Evolutionary conservation across 2,329 filamentous ascomycete genomes (phyloP).

Genomic region (Exophiala spinifera): DNA sequence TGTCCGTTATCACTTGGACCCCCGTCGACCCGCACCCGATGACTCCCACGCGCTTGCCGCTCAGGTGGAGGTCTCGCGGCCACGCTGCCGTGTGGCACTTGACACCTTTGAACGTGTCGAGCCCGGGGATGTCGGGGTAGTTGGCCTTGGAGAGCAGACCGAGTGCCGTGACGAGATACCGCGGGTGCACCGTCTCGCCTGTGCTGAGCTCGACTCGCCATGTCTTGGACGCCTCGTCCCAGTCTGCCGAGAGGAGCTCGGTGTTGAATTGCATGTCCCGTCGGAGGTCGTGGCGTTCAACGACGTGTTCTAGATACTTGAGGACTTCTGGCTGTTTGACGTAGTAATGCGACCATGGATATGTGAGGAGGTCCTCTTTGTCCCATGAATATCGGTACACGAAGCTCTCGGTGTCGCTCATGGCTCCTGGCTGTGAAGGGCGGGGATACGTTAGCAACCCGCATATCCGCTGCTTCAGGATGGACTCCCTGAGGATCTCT

Average conservation of each 20-base stretch:
- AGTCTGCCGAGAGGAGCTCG: constrained; percentile 42
- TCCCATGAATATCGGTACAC: constrained; percentile 13
- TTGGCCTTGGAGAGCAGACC: constrained; percentile 40
- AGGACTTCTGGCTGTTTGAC: constrained; percentile 38
- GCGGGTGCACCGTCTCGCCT: constrained; percentile 37
- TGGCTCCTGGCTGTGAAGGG: constrained; percentile 35
- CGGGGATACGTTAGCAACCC: not conserved
- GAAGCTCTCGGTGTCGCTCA: constrained; percentile 16
- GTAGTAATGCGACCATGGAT: constrained; percentile 23
- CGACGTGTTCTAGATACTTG: constrained; percentile 49
- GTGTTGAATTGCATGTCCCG: constrained; percentile 46
- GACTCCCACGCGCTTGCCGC: constrained; percentile 36
- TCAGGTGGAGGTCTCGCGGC: constrained; percentile 30
- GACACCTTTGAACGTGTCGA: constrained; percentile 40
- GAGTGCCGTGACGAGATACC: constrained; percentile 40
- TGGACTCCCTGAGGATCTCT: not conserved
- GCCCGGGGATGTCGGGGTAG: constrained; percentile 38
- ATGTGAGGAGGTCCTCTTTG: constrained; percentile 16
- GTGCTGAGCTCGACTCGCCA: constrained; percentile 46
- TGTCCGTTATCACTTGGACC: constrained; percentile 36
- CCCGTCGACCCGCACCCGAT: constrained; percentile 45
- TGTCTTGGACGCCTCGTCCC: constrained; percentile 33
- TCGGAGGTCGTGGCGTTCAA: constrained; percentile 43
- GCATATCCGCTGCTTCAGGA: not conserved
- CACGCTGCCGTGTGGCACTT: constrained; percentile 43